Conservation (phyloP, 306 rosid genomes). For the Inga oerstediana region DNA sequence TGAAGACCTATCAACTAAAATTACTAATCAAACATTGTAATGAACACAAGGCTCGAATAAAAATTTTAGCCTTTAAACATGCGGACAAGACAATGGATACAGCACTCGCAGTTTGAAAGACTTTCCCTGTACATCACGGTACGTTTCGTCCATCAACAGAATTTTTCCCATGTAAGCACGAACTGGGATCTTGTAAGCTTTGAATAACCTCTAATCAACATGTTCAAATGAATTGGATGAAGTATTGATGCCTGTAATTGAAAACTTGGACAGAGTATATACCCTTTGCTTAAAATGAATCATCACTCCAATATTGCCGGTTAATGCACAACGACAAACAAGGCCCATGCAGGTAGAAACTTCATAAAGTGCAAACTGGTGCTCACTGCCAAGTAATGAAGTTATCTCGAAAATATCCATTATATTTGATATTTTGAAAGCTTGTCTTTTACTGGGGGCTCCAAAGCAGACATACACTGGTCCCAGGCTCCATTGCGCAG, state of each 20-base stretch:
- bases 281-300: slow-evolving; percentile 40
- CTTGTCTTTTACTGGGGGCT: slow-evolving; percentile 82
- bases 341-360: slow-evolving; percentile 48
- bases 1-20: slow-evolving; percentile 46
- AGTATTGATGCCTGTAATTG: slow-evolving; percentile 35
- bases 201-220: slow-evolving; percentile 45
- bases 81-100: slow-evolving; percentile 56
- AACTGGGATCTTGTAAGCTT: slow-evolving; percentile 38
- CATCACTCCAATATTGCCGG: slow-evolving; percentile 40
- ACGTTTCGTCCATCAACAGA: slow-evolving; percentile 37
- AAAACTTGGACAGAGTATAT: slow-evolving; percentile 43
- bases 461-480: slow-evolving; percentile 94
- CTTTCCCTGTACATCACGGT: slow-evolving; percentile 74
- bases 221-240: slow-evolving; percentile 52
- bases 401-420: slow-evolving; percentile 1
- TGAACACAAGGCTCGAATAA: slow-evolving; percentile 42
- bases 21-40: slow-evolving; percentile 43
- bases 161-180: slow-evolving; percentile 46
- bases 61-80: slow-evolving; percentile 47
- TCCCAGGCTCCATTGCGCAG: slow-evolving; percentile 97
- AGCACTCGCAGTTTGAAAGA: slow-evolving; percentile 52
- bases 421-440: slow-evolving; percentile 90
- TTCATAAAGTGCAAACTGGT: slow-evolving; percentile 40
- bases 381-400: slow-evolving; percentile 20
- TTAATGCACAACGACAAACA: slow-evolving; percentile 49